Evolutionary conservation across 1,139 yeast species (phyloP).

Genomic region (Blastobotrys ciferrii): DNA sequence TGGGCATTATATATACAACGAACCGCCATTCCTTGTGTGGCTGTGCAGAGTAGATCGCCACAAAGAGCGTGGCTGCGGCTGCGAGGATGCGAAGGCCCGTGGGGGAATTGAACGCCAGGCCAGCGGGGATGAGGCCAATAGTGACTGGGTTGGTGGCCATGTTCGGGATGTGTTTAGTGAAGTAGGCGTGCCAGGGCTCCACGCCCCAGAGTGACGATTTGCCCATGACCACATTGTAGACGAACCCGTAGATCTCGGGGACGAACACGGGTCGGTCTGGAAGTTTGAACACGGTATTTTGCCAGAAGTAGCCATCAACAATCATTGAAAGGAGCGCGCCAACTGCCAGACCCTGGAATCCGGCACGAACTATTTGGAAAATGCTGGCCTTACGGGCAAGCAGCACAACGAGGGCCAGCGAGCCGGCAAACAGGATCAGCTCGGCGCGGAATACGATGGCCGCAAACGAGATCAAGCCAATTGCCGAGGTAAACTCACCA

Average conservation of each 20-base stretch:
- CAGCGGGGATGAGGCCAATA: constrained; percentile 47
- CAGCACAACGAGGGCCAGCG: constrained; percentile 40
- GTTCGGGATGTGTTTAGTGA: constrained; percentile 55
- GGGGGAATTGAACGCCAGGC: constrained; percentile 38
- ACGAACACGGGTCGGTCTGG: constrained; percentile 33
- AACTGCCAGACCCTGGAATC: constrained; percentile 51
- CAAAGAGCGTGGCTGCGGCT: constrained; percentile 51
- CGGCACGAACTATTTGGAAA: constrained; percentile 39
- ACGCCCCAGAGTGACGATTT: constrained; percentile 80
- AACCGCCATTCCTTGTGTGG: constrained; percentile 97
- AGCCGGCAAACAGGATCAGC: constrained; percentile 56
- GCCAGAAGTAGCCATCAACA: constrained; percentile 82
- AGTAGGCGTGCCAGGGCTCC: constrained; percentile 71
- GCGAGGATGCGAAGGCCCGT: constrained; percentile 42
- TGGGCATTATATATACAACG: constrained; percentile 70
- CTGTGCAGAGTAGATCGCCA: constrained; percentile 67
- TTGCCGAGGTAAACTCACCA: constrained; percentile 51
- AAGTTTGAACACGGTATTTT: constrained; percentile 19
- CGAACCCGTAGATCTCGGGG: constrained; percentile 74
- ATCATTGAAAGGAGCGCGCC: constrained; percentile 52
- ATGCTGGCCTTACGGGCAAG: constrained; percentile 45
- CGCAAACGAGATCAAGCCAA: constrained; percentile 58
- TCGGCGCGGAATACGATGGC: constrained; percentile 76
- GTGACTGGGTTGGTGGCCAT: constrained; percentile 62
- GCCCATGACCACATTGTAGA: constrained; percentile 72